Evolutionary conservation across 75 land plant species (phyloP).

Genomic region (Cunninghamia lanceolata): DNA sequence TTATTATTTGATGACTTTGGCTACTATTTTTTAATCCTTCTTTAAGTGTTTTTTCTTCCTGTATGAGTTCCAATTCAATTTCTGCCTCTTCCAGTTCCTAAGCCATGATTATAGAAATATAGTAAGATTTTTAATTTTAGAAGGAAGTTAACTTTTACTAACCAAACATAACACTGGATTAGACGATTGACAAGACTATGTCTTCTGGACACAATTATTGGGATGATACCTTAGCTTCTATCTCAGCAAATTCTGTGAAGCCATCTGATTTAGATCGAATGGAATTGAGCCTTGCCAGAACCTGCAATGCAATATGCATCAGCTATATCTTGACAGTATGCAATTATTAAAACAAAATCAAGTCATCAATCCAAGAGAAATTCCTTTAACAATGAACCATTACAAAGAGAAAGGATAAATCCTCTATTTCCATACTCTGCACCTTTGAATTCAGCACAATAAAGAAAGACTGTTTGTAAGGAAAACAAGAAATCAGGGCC

Average conservation of each 20-base stretch:
- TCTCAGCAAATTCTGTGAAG: constrained; percentile 16
- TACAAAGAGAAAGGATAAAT: neutral
- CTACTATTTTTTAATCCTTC: constrained; percentile 22
- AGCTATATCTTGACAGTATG: neutral
- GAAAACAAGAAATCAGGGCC: neutral
- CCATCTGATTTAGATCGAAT: constrained; percentile 21
- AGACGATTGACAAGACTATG: neutral
- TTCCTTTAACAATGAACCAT: neutral
- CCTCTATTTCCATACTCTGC: neutral
- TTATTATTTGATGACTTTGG: neutral
- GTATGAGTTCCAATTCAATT: constrained; percentile 73
- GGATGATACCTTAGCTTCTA: constrained; percentile 23
- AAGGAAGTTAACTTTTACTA: neutral
- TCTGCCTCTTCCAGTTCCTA: constrained; percentile 93
- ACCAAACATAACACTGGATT: neutral
- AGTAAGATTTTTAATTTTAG: neutral
- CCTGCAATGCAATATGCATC: constrained; percentile 38
- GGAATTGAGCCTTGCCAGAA: constrained; percentile 68
- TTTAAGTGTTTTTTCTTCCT: constrained; percentile 30
- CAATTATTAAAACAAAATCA: neutral
- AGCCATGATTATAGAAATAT: neutral
- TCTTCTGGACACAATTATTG: neutral
- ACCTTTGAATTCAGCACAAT: neutral
- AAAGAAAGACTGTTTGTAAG: neutral
- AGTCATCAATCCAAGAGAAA: neutral